Evolutionary conservation across 768 basidiomycete species (phyloP), one percentile per base, ranked within the genome.

Genomic region (Amanita pallidorosea): DNA sequence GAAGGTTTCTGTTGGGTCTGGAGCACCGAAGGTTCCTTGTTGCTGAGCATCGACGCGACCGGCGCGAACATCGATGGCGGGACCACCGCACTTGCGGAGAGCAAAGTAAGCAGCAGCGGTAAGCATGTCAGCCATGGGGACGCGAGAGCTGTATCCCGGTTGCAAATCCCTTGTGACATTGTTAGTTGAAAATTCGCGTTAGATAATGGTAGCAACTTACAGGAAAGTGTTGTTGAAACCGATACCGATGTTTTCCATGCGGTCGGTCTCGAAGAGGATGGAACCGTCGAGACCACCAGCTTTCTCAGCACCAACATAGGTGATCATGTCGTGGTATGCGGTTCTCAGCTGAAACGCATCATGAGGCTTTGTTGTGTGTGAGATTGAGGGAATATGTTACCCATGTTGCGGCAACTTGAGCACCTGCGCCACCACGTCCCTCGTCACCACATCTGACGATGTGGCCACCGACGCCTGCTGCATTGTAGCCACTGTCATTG

Each of bases 41-140:
- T 29, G 53, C 11, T 57, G 58, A 1, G 68, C 61, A 48, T 70
- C 68, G 13, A 68, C 53, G 6, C 69, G 61, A 0, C 69, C 68
- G 35, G 60, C 63, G 7, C 62, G 59, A 29, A 57, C 59, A 15
- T 63, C 63, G 20, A 71, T 59, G 9, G 60, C 22, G 3, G 68
- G 67, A 23, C 68, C 68, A 42, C 61, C 60, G 51, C 69, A 70
- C 9, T 57, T 54, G 5, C 59, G 58, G 9, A 61, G 53, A 2
- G 61, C 63, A 25, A 62, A 53, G 4, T 61, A 56, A 1, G 60
- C 58, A 23, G 59, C 67, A 35, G 69, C 52, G 3, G 63, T 64
- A 41, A 67, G 57, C 27, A 64, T 38, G 51, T 70, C 68, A 9
- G 67, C 59, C 27, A 61, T 64, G 64, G 45, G 13, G 13, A 36